Evolutionary conservation across 768 basidiomycete species (phyloP), one percentile per base, ranked within the genome.

Genomic region (Trametes meyenii): DNA sequence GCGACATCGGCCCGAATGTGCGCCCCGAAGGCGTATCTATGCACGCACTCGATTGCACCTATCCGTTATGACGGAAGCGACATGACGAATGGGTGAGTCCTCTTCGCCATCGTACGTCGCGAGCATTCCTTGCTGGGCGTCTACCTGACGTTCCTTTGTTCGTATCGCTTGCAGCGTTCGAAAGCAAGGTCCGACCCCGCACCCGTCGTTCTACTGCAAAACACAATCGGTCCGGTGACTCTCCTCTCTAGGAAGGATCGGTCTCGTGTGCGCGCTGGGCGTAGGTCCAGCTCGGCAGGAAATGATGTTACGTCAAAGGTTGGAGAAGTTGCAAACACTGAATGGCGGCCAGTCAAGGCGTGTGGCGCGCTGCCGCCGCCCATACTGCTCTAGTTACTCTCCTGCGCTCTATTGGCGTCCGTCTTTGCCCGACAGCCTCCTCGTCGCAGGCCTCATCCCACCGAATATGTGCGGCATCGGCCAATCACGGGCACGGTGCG

Each of bases 221-320:
- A 26, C 29, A 45, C 13, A 55, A 11, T 19, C 55, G 44, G 54
- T 56, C 61, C 52, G 61, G 49, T 62, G 61, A 62, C 61, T 26
- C 43, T 17, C 23, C 12, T 17, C 8, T 38, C 17, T 2, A 44
- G 48, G 46, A 61, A 54, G 19, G 24, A 4, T 26, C 45, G 44
- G 61, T 62, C 61, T 40, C 61, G 61, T 62, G 61, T 21, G 49
- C 55, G 50, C 54, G 19, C 12, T 26, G 49, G 33, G n/a, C 35
- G 33, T 54, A 50, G 46, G 13, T 50, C 56, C 50, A 42, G 55
- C 42, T 56, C 54, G 61, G 50, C 49, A 50, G 61, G 61, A 39
- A 46, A 26, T 19, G 52, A 6, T 50, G 35, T 62, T 62, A 62
- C 61, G 61, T 62, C 61, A 62, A 62, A n/a, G 23, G 48, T 55